These are phyloP conservation scores for Leucaena leucocephala DNA, from an alignment of 306 rosid genomes.

Conservation along the genomic window DNA sequence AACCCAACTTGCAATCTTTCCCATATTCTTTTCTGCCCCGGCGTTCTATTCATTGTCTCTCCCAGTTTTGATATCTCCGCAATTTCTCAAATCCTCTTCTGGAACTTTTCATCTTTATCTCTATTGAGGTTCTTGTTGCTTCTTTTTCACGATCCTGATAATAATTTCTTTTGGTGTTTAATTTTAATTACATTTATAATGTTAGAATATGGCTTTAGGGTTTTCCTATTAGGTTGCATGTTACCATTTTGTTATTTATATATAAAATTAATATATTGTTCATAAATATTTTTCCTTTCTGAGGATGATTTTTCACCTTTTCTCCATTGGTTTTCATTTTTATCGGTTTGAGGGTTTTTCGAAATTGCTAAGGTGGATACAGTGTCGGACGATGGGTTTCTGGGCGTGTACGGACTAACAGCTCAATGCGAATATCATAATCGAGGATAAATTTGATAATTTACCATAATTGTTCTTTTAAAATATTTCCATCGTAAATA, in stretches of 20 bases:
- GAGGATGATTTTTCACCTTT: constrained; percentile 1
- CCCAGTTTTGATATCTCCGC: neutral
- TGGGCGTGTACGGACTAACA: neutral
- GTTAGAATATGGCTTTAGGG: constrained; percentile 32
- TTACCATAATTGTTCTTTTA: neutral
- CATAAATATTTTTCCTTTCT: neutral
- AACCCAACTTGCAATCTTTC: neutral
- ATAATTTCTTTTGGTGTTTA: neutral
- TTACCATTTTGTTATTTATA: constrained; percentile 5
- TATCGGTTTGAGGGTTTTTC: neutral
- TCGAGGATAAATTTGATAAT: neutral
- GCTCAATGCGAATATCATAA: neutral
- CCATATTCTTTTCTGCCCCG: neutral
- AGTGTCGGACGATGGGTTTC: neutral
- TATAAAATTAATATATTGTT: constrained; percentile 7
- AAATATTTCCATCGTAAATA: constrained; percentile 8
- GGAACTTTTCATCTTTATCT: neutral
- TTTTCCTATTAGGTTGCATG: constrained; percentile 30
- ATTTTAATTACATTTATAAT: constrained; percentile 14
- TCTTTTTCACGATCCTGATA: neutral
- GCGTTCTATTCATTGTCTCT: neutral
- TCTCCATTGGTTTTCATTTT: constrained; percentile 2
- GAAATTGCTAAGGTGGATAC: neutral
- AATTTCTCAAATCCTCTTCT: neutral
- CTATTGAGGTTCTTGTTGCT: constrained; percentile 33